Evolutionary conservation across 345 rosid species (phyloP), one percentile per base, ranked within the genome.

Genomic region (Gossypium bickii): DNA sequence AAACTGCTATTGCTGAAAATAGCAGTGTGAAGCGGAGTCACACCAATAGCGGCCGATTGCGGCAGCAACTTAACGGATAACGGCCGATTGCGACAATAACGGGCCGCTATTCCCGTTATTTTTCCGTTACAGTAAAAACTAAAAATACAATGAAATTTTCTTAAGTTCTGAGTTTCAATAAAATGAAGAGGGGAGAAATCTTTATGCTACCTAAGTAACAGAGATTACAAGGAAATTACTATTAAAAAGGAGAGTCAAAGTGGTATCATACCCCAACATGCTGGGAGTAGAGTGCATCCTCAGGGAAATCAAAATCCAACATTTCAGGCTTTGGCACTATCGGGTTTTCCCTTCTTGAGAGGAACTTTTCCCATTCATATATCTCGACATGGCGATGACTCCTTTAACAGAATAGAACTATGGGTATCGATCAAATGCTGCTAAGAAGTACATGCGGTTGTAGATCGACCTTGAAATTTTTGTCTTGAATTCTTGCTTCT

Each of bases 251-350:
- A 7, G 29, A 17, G 22, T 2, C 1, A 17, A 29, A 45, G 72
- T 24, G 17, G 12, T 10, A 24, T 41, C 78, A 45, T 87, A 92
- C 93, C 85, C 85, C 87, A 45, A 68, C 27, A 76, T 78, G 86
- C 7, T 65, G 76, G 1, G 93, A 77, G 61, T 53, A 74, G 22
- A 78, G 49, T 3, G 80, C 73, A 56, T 84, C 89, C 0, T 84
- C 75, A 2, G 88, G 85, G 44, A 91, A 81, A 64, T 86, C 87
- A 43, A 83, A 85, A 76, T 89, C 92, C 72, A 89, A 72, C 17
- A 65, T 71, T 82, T 91, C 94, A 67, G 89, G 87, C 83, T 93
- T 90, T 0, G 92, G 92, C 49, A 79, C 78, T 9, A 69, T 65
- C 47, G 73, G 67, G 63, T 62, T 45, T 66, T 51, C 58, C 77